phyloP scores from a whole-genome alignment of 345 rosid species.

The Microthlaspi erraticum region DNA sequence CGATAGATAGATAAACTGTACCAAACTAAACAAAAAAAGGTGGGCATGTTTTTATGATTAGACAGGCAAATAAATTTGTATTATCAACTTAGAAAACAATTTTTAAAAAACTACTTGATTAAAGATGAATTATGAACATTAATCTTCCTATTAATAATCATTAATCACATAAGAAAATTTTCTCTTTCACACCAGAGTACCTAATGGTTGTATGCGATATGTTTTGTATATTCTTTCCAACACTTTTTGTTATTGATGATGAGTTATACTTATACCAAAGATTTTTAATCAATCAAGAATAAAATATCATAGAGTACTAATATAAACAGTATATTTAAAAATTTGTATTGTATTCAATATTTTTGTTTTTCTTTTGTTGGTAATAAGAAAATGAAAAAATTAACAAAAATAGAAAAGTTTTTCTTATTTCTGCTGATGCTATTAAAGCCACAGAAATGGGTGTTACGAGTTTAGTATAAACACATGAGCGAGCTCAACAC shows the following conservation, averaged over 20 bases:
- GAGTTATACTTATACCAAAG: conserved; percentile 2
- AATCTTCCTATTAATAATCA: not conserved
- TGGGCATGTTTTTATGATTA: conserved; percentile 13
- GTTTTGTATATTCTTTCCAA: too few species aligned
- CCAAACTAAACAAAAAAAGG: not conserved
- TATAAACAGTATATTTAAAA: not conserved
- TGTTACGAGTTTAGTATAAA: conserved; percentile 22
- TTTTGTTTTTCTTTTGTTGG: not conserved
- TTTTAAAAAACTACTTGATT: not conserved
- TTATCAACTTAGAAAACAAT: conserved; percentile 12
- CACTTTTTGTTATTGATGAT: not conserved
- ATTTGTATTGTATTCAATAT: not conserved
- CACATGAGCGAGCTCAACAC: conserved; percentile 19
- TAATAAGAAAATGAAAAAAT: not conserved
- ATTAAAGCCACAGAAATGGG: conserved; percentile 26
- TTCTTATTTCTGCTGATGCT: not conserved
- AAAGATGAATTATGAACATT: not conserved
- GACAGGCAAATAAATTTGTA: conserved; percentile 23
- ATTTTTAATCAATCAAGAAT: not conserved
- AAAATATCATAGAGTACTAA: not conserved
- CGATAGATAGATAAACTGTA: not conserved
- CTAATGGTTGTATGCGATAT: too few species aligned
- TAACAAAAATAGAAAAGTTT: too few species aligned
- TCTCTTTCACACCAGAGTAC: not conserved
- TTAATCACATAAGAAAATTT: not conserved